Conservation (phyloP, 148 eudicot genomes). For the Pharnaceum exiguum region DNA sequence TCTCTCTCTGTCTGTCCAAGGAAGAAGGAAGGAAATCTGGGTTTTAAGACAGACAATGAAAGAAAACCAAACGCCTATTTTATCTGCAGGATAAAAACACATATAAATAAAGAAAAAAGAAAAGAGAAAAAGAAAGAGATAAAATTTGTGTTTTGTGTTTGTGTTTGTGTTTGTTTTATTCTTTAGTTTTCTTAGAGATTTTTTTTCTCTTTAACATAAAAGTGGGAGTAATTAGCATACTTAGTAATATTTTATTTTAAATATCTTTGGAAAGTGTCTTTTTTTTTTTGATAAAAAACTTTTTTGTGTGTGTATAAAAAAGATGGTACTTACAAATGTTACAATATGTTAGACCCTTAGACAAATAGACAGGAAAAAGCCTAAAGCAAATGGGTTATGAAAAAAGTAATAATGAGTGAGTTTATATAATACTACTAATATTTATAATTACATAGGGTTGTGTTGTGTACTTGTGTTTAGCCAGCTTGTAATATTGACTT, state of each 20-base stretch:
- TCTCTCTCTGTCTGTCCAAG: neutral
- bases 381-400: constrained; percentile 15
- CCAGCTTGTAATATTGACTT: too few species aligned
- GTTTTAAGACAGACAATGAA: neutral
- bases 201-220: too few species aligned
- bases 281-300: neutral
- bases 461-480: too few species aligned
- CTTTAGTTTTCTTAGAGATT: neutral
- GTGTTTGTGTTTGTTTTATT: neutral
- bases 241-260: too few species aligned
- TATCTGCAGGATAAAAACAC: neutral
- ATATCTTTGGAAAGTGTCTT: neutral
- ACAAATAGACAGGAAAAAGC: constrained; percentile 7
- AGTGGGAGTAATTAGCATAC: too few species aligned
- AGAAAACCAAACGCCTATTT: constrained; percentile 6
- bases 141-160: too few species aligned
- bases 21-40: neutral
- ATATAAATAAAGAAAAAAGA: neutral
- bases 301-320: too few species aligned
- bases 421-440: too few species aligned
- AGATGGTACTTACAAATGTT: too few species aligned
- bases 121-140: too few species aligned
- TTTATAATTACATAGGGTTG: neutral
- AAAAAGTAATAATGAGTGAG: neutral
- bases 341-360: too few species aligned